Evolutionary conservation across 2,329 filamentous ascomycete genomes (phyloP).

Genomic region (Phyllosticta citrichinensis): DNA sequence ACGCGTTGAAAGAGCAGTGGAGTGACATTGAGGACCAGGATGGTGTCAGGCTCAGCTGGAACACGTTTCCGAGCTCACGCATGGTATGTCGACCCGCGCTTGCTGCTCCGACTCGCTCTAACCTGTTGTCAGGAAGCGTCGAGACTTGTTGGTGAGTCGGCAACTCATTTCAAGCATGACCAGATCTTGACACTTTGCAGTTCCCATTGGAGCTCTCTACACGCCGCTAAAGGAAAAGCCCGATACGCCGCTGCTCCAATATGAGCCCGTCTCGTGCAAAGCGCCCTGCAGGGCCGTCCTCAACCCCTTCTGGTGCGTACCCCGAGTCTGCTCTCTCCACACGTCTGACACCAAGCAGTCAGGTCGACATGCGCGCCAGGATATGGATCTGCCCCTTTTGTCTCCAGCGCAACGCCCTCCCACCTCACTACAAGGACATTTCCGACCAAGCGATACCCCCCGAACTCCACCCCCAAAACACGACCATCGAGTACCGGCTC

Average conservation of each 20-base stretch:
- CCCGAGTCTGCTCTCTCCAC: constrained; percentile 11
- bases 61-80: constrained; percentile 93
- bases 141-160: constrained; percentile 54
- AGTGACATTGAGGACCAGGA: constrained; percentile 93
- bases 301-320: constrained; percentile 84
- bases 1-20: constrained; percentile 90
- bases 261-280: constrained; percentile 96
- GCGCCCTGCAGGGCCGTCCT: constrained; percentile 88
- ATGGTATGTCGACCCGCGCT: constrained; percentile 49
- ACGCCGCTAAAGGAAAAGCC: constrained; percentile 93
- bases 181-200: constrained; percentile 28
- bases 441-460: constrained; percentile 72
- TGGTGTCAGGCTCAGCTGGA: constrained; percentile 94
- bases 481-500: constrained; percentile 81
- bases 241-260: constrained; percentile 79
- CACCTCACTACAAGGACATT: constrained; percentile 84
- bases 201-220: constrained; percentile 92
- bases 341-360: constrained; percentile 37
- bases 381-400: constrained; percentile 89
- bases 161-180: background rate
- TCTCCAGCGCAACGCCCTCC: constrained; percentile 70
- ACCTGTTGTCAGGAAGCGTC: constrained; percentile 66
- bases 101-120: constrained; percentile 1
- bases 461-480: constrained; percentile 71
- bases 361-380: constrained; percentile 72